Base-by-base conservation (phyloP, 257 asterid genomes). In the Ilex asprella region DNA sequence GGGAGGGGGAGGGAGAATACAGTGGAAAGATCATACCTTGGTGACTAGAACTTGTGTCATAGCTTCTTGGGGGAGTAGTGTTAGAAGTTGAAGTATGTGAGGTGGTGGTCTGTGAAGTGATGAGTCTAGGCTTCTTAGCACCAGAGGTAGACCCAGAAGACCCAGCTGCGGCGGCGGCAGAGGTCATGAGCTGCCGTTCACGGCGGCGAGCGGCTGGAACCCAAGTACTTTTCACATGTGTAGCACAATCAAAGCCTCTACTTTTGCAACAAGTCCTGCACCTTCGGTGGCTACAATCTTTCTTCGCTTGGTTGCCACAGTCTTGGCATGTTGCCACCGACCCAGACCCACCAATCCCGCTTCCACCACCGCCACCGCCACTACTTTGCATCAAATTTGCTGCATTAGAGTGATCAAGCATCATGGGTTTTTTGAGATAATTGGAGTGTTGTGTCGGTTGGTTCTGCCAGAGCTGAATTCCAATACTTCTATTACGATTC, bases 41-140 rank as follows among this genome's bases (percentile, higher is more conserved):
- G 60, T 84, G 87, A 72, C 80, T 76, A 8, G 91, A 86, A 55
- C 62, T 83, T 55, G 93, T 79, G 29, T 86, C 95, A 62, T 82
- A 86, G 70, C 95, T 86, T 68, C 87, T 67, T 0, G 90, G 90
- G 0, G 90, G 84, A 16, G 88, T 84, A 39, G 76, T 81, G 60
- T 87, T 87, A 3, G 96, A 87, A 50, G 88, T 87, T 6, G 94
- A 87, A 10, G 96, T 81, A 63, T 83, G 95, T 7, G 94, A 85
- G 3, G 82, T 79, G 2, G 90, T 78, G 12, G 95, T 78, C 49
- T 79, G 87, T 3, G 94, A 81, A 14, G 82, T 74, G 58, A 73
- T 76, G 30, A 87, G 79, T n/a, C 86, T 70, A 31, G 93, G 85
- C 67, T 84, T 87, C 66, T 84, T 87, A 16, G 81, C 55, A 39